Base-by-base conservation (phyloP, 164 flowering plant genomes). In the Sedum album region DNA sequence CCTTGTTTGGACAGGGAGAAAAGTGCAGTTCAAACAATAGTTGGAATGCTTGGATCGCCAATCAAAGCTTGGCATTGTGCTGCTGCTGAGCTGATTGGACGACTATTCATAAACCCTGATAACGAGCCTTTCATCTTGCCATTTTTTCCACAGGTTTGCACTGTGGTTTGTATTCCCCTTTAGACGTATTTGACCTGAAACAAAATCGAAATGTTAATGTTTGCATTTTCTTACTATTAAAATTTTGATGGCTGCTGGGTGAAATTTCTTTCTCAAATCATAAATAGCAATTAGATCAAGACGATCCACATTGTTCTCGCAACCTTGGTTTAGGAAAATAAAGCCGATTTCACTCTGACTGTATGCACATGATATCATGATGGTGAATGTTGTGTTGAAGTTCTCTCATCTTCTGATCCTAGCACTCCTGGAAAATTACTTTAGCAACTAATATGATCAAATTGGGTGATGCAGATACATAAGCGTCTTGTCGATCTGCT, bases 1-100 rank as follows among this genome's bases (percentile, higher is more conserved):
- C 57, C 17, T 23, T 18, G 21, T 35, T 68, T 21, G 51, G 71
- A 39, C 85, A 95, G 97, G 14, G 99, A 86, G 78, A 88, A 92
- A 75, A 85, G 84, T 68, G 99, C 97, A 42, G 94, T 95, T 70
- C 82, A 90, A 79, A 95, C 99, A 36, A 77, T 92, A 68, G 83
- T 95, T 88, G 93, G 89, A 51, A 84, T 95, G 82, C 78, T 95
- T 35, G 85, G 82, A 39, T 95, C 97, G 60, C 66, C 88, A 17
- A 85, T 89, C 65, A 95, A 81, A 76, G 86, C 88, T 67, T 95
- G 99, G 99, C 94, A 95, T 73, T 95, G 96, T 83, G 92, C 89
- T 21, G 97, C 97, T 70, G 93, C 97, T 69, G 99, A 95, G 78
- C 71, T 94, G 66, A 82, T 94, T 76, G 96, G 99, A 17, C 91